A percentile compares a stretch with the other conserved stretches of the same genome.
phyloP scores from a whole-genome alignment of 2,329 filamentous ascomycete genomes.

The Alternaria panax region DNA sequence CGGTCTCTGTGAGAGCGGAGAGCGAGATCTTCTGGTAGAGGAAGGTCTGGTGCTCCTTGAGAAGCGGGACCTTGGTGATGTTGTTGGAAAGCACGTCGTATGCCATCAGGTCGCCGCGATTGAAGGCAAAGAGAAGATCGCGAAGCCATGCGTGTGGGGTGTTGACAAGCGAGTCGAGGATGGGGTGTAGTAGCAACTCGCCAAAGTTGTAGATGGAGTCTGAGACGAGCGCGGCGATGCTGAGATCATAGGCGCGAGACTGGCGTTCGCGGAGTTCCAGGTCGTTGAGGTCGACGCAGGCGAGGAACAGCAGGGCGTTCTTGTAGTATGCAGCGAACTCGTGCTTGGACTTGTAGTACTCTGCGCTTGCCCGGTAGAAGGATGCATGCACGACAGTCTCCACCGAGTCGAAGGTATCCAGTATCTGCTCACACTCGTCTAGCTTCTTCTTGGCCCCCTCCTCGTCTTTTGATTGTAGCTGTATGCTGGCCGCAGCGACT shows the following conservation, averaged over 20 bases:
- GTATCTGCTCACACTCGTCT: slow-evolving; percentile 83
- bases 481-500: slow-evolving; percentile 86
- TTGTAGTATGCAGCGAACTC: slow-evolving; percentile 98
- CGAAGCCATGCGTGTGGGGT: slow-evolving; percentile 86
- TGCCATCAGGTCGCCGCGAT: slow-evolving; percentile 87
- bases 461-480: slow-evolving; percentile 79
- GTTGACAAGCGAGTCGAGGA: slow-evolving; percentile 82
- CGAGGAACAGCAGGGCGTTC: slow-evolving; percentile 96
- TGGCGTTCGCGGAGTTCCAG: slow-evolving; percentile 78
- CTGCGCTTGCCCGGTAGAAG: slow-evolving; percentile 94
- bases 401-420: slow-evolving; percentile 92
- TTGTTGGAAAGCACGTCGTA: slow-evolving; percentile 85
- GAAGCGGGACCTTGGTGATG: slow-evolving; percentile 79
- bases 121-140: slow-evolving; percentile 96
- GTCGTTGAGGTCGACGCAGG: slow-evolving; percentile 85
- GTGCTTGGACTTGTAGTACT: slow-evolving; percentile 90
- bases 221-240: slow-evolving; percentile 89
- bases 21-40: slow-evolving; percentile 98
- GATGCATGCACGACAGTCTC: slow-evolving; percentile 94
- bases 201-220: slow-evolving; percentile 99
- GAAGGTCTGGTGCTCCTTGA: slow-evolving; percentile 80
- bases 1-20: slow-evolving; percentile 91
- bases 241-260: slow-evolving; percentile 87
- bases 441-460: slow-evolving; percentile 87
- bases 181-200: slow-evolving; percentile 96